phyloP scores from a whole-genome alignment of 2,329 filamentous ascomycete species.

The Rhytidhysteron rufulum region DNA sequence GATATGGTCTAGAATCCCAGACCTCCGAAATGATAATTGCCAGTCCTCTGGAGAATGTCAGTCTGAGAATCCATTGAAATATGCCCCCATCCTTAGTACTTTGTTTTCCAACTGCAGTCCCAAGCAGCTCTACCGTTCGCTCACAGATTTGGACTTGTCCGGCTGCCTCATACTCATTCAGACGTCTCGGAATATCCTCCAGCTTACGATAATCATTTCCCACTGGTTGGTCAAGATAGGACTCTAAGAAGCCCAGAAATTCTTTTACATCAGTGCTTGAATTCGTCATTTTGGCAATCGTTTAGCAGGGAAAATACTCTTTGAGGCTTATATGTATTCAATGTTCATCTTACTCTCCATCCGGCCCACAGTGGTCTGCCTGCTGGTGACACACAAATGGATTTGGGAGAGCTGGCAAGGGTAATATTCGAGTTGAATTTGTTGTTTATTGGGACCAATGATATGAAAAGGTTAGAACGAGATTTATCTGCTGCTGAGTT shows the following conservation, averaged over 20 bases:
- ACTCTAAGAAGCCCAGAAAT: slow-evolving; percentile 15
- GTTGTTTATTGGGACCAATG: not conserved
- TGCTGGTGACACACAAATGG: not conserved
- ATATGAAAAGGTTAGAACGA: not conserved
- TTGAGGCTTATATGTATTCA: too few species aligned
- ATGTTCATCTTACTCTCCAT: too few species aligned
- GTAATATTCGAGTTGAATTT: not conserved
- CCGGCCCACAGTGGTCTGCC: not conserved
- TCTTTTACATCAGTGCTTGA: slow-evolving; percentile 14
- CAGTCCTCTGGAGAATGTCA: slow-evolving; percentile 26
- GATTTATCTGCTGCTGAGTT: too few species aligned
- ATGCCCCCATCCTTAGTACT: too few species aligned
- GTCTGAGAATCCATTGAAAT: too few species aligned
- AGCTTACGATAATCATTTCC: slow-evolving; percentile 1
- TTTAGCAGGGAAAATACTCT: slow-evolving; percentile 12
- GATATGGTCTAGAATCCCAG: slow-evolving; percentile 26
- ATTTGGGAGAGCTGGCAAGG: not conserved
- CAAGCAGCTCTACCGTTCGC: slow-evolving; percentile 21
- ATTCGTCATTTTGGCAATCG: slow-evolving; percentile 12
- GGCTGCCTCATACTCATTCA: slow-evolving; percentile 10
- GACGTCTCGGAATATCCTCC: slow-evolving; percentile 11
- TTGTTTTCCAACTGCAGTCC: slow-evolving; percentile 29
- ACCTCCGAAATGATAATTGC: slow-evolving; percentile 24
- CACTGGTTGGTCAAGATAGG: slow-evolving; percentile 7
- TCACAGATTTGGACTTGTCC: slow-evolving; percentile 11